Percentiles rank a stretch among this genome's conserved stretches.
phyloP scores from a whole-genome alignment of 805 yeast species.

The Danielia reshetovae region DNA sequence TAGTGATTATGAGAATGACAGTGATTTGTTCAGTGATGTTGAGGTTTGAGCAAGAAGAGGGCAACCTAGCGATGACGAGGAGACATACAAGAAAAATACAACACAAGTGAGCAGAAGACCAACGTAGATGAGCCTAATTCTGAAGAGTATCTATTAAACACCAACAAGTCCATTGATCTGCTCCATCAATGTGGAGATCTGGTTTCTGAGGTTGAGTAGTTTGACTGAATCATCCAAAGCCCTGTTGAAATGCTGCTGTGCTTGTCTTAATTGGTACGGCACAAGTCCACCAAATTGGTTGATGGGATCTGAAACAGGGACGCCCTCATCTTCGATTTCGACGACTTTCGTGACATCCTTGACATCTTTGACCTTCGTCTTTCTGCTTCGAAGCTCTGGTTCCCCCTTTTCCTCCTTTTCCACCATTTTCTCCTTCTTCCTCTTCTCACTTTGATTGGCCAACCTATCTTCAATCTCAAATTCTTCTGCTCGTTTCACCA shows the following conservation, averaged over 20 bases:
- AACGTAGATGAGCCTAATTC: slow-evolving; percentile 44
- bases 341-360: background rate
- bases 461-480: slow-evolving; percentile 10
- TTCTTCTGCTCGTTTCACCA: slow-evolving; percentile 9
- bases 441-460: slow-evolving; percentile 1
- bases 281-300: slow-evolving; percentile 48
- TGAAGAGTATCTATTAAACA: slow-evolving; percentile 48
- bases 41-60: slow-evolving; percentile 39
- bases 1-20: slow-evolving; percentile 48
- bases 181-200: slow-evolving; percentile 12
- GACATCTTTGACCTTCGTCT: background rate
- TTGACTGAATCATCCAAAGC: slow-evolving; percentile 26
- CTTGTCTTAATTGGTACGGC: slow-evolving; percentile 35
- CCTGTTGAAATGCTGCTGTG: slow-evolving; percentile 34
- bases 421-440: slow-evolving; percentile 1
- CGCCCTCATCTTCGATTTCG: background rate
- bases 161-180: slow-evolving; percentile 16
- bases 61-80: slow-evolving; percentile 22
- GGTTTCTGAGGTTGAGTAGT: slow-evolving; percentile 17
- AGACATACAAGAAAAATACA: slow-evolving; percentile 15
- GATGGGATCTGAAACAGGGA: slow-evolving; percentile 16
- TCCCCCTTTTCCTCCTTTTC: slow-evolving; percentile 1
- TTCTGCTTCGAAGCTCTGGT: slow-evolving; percentile 1
- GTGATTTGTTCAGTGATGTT: slow-evolving; percentile 42
- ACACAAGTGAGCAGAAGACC: slow-evolving; percentile 25